phyloP scores from a whole-genome alignment of 306 rosid genomes.

The Lathyrus sativus region DNA sequence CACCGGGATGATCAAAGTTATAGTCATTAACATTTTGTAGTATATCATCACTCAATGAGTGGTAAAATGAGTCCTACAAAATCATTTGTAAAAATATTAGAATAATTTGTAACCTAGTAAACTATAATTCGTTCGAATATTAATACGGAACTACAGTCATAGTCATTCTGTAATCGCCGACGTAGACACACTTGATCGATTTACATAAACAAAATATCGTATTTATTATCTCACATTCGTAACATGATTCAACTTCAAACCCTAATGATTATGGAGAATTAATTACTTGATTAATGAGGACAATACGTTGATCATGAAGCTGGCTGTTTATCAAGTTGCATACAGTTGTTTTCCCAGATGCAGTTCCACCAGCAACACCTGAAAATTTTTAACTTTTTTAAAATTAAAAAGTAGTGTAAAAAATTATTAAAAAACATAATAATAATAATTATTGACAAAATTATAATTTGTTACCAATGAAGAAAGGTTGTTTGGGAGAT shows the following conservation, averaged over 20 bases:
- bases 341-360: conserved; percentile 90
- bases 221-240: background rate
- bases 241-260: background rate
- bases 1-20: conserved; percentile 94
- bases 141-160: too few relatives aligned
- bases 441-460: background rate
- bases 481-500: conserved; percentile 64
- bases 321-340: conserved; percentile 79
- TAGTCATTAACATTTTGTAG: conserved; percentile 62
- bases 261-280: background rate
- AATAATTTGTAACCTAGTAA: too few relatives aligned
- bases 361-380: conserved; percentile 98
- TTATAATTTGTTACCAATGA: conserved; percentile 59
- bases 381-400: background rate
- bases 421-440: background rate
- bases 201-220: too few relatives aligned
- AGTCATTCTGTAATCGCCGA: too few relatives aligned
- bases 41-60: conserved; percentile 53
- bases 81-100: background rate
- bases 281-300: conserved; percentile 82
- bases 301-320: conserved; percentile 81
- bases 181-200: too few relatives aligned
- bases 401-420: background rate
- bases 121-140: too few relatives aligned
- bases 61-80: conserved; percentile 78